Base-by-base conservation (phyloP, 768 basidiomycete genomes). In the Rhodosporidiobolus odoratus region DNA sequence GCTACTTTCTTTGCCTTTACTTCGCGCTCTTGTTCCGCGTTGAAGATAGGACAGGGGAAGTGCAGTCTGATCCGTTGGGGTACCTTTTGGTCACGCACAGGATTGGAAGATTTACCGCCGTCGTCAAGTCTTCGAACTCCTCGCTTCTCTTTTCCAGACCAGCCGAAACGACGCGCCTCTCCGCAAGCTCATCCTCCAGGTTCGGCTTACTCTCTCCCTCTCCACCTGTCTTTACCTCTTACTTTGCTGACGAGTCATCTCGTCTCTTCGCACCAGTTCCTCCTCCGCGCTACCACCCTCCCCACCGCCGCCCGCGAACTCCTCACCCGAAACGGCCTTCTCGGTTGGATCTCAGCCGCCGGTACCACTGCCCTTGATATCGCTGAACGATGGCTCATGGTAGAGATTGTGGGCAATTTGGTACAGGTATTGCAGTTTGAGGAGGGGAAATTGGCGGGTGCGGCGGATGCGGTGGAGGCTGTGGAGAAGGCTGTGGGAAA, bases 21-120 rank as follows among this genome's bases (percentile, higher is more conserved):
- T 60, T 4, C 10, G 38, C 15, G 15, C 48, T 50, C 30, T 37
- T 16, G 9, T 30, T 30, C 5, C 25, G 4, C 3, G n/a, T n/a
- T n/a, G n/a, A n/a, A n/a, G n/a, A n/a, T n/a, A n/a, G n/a, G n/a
- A n/a, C n/a, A n/a, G n/a, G n/a, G 2, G n/a, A 8, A 3, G 6
- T 0, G 16, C 23, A 37, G 16, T 2, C n/a, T 16, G 30, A 15
- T 25, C 15, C 41, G 32, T 47, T 8, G 19, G n/a, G 43, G n/a
- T 50, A 50, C 15, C 23, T 50, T 15, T 23, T 25, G 48, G 21
- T 50, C 48, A 50, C 45, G 21, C 25, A 9, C 63, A 76, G 76
- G 76, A 77, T 52, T 77, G 76, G 76, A 69, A 72, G 54, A 72
- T 75, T 48, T 66, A 74, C 48, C 72, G 76, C 0, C 67, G 76